phyloP scores from a whole-genome alignment of 2,329 filamentous ascomycete genomes.

The Ilyonectria destructans region DNA sequence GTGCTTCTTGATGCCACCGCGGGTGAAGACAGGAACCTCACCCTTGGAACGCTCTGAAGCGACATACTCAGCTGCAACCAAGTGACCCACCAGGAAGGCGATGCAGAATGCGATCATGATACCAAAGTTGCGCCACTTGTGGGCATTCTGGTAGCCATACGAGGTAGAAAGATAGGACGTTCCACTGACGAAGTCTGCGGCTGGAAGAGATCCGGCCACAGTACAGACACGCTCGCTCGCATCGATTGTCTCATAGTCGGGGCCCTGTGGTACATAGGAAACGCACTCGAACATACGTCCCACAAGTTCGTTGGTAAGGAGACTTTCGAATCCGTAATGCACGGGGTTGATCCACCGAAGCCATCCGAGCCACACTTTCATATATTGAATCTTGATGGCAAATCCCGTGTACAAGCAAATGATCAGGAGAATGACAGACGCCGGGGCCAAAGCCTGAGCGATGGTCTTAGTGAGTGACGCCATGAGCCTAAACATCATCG shows the following conservation, averaged over 20 bases:
- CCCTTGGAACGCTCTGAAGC: constrained; percentile 10
- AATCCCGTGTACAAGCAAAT: constrained; percentile 63
- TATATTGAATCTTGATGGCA: constrained; percentile 2
- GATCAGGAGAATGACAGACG: constrained; percentile 64
- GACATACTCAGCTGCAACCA: background rate
- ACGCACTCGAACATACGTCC: background rate
- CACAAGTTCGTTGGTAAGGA: constrained; percentile 29
- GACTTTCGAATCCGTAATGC: constrained; percentile 61
- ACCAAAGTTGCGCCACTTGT: constrained; percentile 74
- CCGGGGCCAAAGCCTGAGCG: constrained; percentile 62
- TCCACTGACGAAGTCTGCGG: background rate
- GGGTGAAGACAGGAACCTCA: constrained; percentile 2
- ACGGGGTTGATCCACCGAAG: constrained; percentile 75
- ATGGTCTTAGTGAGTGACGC: constrained; percentile 36
- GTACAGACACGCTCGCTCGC: no score
- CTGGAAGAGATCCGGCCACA: no score
- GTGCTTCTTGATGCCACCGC: background rate
- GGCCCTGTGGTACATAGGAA: no score
- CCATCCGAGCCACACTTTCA: constrained; percentile 60
- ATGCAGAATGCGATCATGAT: constrained; percentile 72
- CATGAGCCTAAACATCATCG: constrained; percentile 37
- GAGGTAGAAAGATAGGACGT: background rate
- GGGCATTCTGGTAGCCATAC: background rate
- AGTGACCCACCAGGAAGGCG: constrained; percentile 58
- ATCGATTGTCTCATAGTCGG: no score